Percentiles rank a stretch among this genome's conserved stretches.
These are phyloP conservation scores for Aspergillus uvarum DNA, from an alignment of 2,329 filamentous ascomycete species.

Conservation along the genomic window DNA sequence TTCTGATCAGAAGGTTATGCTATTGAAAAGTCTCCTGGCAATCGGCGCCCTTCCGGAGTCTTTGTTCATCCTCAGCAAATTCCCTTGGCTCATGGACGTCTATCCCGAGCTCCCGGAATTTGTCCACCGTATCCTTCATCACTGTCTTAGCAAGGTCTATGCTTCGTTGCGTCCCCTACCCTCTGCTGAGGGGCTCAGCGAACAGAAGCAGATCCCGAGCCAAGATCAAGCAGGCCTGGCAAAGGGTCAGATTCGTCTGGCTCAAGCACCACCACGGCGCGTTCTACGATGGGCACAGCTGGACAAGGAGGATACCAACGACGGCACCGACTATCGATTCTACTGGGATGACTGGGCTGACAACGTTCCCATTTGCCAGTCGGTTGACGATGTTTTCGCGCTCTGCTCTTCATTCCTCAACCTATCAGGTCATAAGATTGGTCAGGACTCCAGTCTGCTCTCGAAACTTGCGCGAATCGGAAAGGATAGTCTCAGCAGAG, in stretches of 20 bases:
- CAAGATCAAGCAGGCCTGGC: constrained; percentile 66
- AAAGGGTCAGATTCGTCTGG: constrained; percentile 67
- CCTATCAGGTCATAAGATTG: constrained; percentile 83
- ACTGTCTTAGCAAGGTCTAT: constrained; percentile 77
- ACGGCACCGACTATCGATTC: constrained; percentile 77
- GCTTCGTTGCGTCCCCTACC: constrained; percentile 51
- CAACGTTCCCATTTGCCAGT: constrained; percentile 87
- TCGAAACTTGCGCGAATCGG: constrained; percentile 86
- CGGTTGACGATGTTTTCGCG: constrained; percentile 83
- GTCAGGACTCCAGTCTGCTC: constrained; percentile 74
- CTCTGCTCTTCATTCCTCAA: constrained; percentile 83
- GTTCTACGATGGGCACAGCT: constrained; percentile 80
- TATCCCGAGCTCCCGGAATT: constrained; percentile 78
- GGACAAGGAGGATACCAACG: constrained; percentile 72
- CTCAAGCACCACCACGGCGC: constrained; percentile 61
- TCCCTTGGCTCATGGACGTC: constrained; percentile 86
- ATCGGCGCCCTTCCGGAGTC: constrained; percentile 93
- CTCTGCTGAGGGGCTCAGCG: constrained; percentile 44
- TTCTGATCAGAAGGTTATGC: constrained; percentile 79
- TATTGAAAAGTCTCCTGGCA: constrained; percentile 81
- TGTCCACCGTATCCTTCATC: constrained; percentile 80
- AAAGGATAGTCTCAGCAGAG: constrained; percentile 67
- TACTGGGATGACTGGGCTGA: constrained; percentile 98
- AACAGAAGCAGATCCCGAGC: constrained; percentile 52
- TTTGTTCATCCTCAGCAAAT: constrained; percentile 85